Evolutionary conservation across 129 eudicot genomes (phyloP).

Genomic region (Kitagawia praeruptora): DNA sequence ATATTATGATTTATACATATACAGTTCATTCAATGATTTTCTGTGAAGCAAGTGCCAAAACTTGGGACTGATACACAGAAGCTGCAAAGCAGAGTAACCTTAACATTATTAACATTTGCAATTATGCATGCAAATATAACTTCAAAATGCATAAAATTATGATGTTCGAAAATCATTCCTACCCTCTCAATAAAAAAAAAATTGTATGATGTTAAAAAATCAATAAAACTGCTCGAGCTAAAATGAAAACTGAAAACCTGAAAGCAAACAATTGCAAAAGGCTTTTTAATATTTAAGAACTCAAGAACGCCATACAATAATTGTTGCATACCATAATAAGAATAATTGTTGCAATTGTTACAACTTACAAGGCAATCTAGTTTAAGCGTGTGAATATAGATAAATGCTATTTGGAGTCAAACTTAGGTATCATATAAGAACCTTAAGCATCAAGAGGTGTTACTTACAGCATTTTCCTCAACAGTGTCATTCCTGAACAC

Average conservation of each 20-base stretch:
- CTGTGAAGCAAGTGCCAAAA: neutral
- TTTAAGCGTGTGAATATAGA: neutral
- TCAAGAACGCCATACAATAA: neutral
- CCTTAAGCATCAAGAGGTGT: neutral
- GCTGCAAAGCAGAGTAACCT: neutral
- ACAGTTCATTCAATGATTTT: neutral
- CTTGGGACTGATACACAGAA: neutral
- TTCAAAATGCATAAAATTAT: neutral
- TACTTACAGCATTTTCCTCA: conserved; percentile 81
- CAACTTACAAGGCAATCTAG: neutral
- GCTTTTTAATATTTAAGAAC: neutral
- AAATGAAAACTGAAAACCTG: too few relatives aligned
- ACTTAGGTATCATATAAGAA: neutral
- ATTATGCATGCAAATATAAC: neutral
- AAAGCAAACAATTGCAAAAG: neutral
- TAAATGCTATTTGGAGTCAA: neutral
- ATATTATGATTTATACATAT: neutral
- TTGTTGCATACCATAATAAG: neutral
- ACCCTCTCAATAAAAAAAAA: neutral
- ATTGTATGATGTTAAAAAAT: neutral
- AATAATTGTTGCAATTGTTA: neutral
- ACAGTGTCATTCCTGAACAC: conserved; percentile 79
- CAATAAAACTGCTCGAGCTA: neutral
- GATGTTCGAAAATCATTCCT: neutral
- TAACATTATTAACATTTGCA: neutral